Evolutionary conservation across 371 early-diverging fungal species (phyloP), one percentile per base, ranked within the genome.

Genomic region (Actinomortierella ambigua): DNA sequence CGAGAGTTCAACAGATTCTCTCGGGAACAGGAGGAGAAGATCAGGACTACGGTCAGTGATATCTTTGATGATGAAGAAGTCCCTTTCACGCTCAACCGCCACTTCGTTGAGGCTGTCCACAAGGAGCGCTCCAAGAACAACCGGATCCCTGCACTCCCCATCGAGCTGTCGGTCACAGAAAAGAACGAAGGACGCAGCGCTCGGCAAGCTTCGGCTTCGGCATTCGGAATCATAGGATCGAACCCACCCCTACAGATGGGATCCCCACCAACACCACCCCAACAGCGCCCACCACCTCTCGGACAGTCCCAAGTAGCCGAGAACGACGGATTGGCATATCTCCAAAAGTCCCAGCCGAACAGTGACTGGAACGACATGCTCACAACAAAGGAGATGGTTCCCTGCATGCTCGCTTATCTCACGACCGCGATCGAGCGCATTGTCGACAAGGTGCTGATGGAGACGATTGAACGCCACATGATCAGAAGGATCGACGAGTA

Each of bases 401-500:
- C 48, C n/a, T 57, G 53, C 24, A 40, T 57, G 22, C 47, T 20
- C 2, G 52, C 49, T 13, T 61, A 61, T 24, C 55, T 54, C 42
- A 61, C 39, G 15, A 49, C 50, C 0, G 55, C 61, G 1, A 34
- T 43, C 1, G 55, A 61, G 23, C 61, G 61, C 22, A 54, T 61
- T 42, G 55, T 61, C 27, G 61, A 61, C 41, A 54, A 54, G 22
- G 61, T 61, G 2, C 13, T 61, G 28, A 54, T 54, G 61, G 49
- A 61, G 28, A 61, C 61, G 18, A 54, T 61, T 26, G 61, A 61
- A 49, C 61, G 61, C 42, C 41, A 61, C 18, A 54, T 61, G 61
- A 42, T 54, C 28, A 54, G 29, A 40, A 54, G 34, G n/a, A 61
- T 61, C 17, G 13, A 20, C 5, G 27, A 14, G 6, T 61, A 49